A percentile compares a stretch with the other conserved stretches of the same genome.
phyloP scores from a whole-genome alignment of 2,329 filamentous ascomycete species.

The Eutypa lata region DNA sequence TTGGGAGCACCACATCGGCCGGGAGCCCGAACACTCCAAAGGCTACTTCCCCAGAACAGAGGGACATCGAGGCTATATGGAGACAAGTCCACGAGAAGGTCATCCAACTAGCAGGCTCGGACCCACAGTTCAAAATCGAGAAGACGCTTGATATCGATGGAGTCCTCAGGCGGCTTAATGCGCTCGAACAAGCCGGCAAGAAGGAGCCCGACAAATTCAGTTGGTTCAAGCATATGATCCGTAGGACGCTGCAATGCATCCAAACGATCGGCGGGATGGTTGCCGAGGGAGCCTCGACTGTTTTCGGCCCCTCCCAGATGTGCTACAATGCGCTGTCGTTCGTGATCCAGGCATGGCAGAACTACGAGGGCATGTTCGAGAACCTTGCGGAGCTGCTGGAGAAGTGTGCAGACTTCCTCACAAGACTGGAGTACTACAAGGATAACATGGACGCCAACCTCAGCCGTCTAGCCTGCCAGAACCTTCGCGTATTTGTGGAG shows the following conservation, averaged over 20 bases:
- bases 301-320: conserved; percentile 31
- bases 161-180: conserved; percentile 27
- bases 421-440: conserved; percentile 29
- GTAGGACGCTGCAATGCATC: conserved; percentile 30
- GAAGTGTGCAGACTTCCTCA: conserved; percentile 32
- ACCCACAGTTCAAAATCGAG: conserved; percentile 19
- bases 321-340: conserved; percentile 35
- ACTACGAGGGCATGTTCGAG: conserved; percentile 32
- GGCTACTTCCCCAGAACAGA: conserved; percentile 22
- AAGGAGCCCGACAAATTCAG: conserved; percentile 27
- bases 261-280: conserved; percentile 32
- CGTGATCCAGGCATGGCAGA: conserved; percentile 32
- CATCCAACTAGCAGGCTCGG: conserved; percentile 28
- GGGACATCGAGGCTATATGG: conserved; percentile 31
- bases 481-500: conserved; percentile 33
- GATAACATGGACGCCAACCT: conserved; percentile 30
- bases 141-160: conserved; percentile 24
- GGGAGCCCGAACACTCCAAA: conserved; percentile 16
- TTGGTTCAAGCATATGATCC: conserved; percentile 24
- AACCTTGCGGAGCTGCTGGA: conserved; percentile 29
- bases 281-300: conserved; percentile 27
- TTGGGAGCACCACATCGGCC: conserved; percentile 13
- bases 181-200: conserved; percentile 21
- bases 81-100: conserved; percentile 30
- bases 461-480: conserved; percentile 29